Evolutionary conservation across 2,329 filamentous ascomycete species (phyloP).

Genomic region (Escovopsis sp.): DNA sequence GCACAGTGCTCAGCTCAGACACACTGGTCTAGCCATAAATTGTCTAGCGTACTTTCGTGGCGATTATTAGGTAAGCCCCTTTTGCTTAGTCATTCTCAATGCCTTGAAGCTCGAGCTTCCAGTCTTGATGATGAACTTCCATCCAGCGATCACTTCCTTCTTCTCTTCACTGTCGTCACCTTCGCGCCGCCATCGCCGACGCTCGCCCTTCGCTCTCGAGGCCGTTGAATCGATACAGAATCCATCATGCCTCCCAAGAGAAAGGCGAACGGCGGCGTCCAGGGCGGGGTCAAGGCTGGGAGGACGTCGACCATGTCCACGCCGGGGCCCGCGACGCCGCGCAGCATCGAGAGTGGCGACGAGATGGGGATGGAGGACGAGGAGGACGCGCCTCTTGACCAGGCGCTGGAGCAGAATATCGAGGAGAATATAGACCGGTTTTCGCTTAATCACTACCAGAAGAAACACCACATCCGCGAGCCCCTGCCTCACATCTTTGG

Average conservation of each 20-base stretch:
- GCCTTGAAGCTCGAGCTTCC: too few relatives aligned
- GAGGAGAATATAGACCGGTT: slow-evolving; percentile 47
- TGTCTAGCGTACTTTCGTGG: too few relatives aligned
- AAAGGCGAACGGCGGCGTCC: slow-evolving; percentile 41
- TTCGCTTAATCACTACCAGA: slow-evolving; percentile 37
- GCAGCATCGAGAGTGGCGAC: slow-evolving; percentile 41
- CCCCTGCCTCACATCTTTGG: slow-evolving; percentile 32
- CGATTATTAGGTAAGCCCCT: too few relatives aligned
- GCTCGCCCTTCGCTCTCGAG: too few relatives aligned
- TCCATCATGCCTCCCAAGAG: slow-evolving; percentile 52
- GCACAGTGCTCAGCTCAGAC: too few relatives aligned
- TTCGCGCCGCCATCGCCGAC: too few relatives aligned
- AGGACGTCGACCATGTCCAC: slow-evolving; percentile 44
- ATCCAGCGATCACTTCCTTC: too few relatives aligned
- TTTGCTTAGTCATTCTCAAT: too few relatives aligned
- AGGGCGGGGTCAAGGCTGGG: slow-evolving; percentile 38
- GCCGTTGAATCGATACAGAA: not conserved
- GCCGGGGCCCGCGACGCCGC: slow-evolving; percentile 44
- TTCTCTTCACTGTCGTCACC: too few relatives aligned
- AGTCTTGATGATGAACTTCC: too few relatives aligned
- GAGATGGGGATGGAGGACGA: slow-evolving; percentile 28
- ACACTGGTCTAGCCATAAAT: too few relatives aligned
- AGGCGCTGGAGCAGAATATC: slow-evolving; percentile 37
- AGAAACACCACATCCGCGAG: slow-evolving; percentile 27
- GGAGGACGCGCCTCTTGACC: slow-evolving; percentile 36